A percentile compares a stretch with the other conserved stretches of the same genome.
These are phyloP conservation scores for Saccharomyces hybrid DNA, from an alignment of 1,139 yeast species.

Conservation along the genomic window DNA sequence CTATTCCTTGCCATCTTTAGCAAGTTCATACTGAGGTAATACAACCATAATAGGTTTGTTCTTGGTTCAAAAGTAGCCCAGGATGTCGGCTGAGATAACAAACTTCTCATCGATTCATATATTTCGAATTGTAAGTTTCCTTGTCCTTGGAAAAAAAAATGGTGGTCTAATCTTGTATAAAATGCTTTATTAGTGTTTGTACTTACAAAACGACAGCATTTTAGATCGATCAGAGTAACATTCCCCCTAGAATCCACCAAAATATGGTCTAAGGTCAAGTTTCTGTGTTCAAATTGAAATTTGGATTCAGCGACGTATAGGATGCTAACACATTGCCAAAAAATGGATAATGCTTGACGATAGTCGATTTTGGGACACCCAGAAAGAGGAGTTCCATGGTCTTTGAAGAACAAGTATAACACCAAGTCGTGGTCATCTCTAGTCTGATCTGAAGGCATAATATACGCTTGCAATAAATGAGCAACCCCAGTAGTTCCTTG, in stretches of 20 bases:
- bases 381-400: background rate
- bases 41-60: conserved; percentile 41
- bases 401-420: background rate
- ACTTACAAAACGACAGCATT: conserved; percentile 42
- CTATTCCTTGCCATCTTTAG: background rate
- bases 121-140: conserved; percentile 47
- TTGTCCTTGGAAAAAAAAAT: conserved; percentile 42
- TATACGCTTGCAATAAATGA: background rate
- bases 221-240: conserved; percentile 52
- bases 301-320: conserved; percentile 42
- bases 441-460: conserved; percentile 7
- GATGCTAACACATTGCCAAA: conserved; percentile 40
- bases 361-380: conserved; percentile 28
- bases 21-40: conserved; percentile 29
- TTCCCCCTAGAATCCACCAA: conserved; percentile 32
- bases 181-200: conserved; percentile 21
- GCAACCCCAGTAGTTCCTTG: background rate
- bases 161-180: conserved; percentile 43
- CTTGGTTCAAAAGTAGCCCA: conserved; percentile 33
- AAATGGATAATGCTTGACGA: conserved; percentile 33
- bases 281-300: conserved; percentile 52
- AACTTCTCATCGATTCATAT: conserved; percentile 40
- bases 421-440: background rate
- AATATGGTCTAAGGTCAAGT: conserved; percentile 53
- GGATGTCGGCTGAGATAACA: conserved; percentile 16